Evolutionary conservation across 2,329 filamentous ascomycete genomes (phyloP), one percentile per base, ranked within the genome.

Genomic region (Magnaporthiopsis poae): DNA sequence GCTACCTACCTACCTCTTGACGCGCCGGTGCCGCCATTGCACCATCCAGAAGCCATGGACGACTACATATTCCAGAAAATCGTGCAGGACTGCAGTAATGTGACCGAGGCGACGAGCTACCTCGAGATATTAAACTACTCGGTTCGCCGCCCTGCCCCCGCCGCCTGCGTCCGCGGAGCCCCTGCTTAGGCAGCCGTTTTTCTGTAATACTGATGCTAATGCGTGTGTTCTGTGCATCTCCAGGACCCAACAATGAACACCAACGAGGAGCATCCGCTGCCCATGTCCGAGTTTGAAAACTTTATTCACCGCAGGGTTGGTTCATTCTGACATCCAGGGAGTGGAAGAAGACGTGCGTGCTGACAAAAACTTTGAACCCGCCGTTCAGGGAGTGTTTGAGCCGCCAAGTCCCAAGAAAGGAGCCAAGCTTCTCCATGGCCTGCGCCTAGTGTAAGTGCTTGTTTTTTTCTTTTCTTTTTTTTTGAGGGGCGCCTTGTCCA

Each of bases 121-220:
- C 69, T 87, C 31, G 82, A 87, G 73, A 83, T 86, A 56, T 80
- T 85, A 71, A 87, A 86, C 70, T 87, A 85, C 70, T 82, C 84
- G 72, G 84, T 86, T 73, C 73, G 65, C 62, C 65, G 61, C 36
- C 66, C 66, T 46, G 25, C 46, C 31, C 31, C 31, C 5, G 4
- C 31, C 31, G 31, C 5, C 31, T 3, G 3, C 31, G 31, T 31
- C 31, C 31, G 31, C 31, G 31, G 31, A 31, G 31, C 31, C 46
- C 29, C 11, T 13, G 11, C 35, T 36, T 12, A 12, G 35, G 35
- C 11, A 1, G 35, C 11, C 35, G 31, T 3, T 1, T 63, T 29
- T 69, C 31, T 31, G 31, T 7, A 31, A 4, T 31, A 7, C 62
- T 46, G 35, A 36, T 61, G 9, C 39, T 13, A 18, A 69, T 60